Percentiles rank a stretch among this genome's conserved stretches.
Conservation (phyloP, 495 filamentous ascomycete species). For the Aspergillus mulundensis region DNA sequence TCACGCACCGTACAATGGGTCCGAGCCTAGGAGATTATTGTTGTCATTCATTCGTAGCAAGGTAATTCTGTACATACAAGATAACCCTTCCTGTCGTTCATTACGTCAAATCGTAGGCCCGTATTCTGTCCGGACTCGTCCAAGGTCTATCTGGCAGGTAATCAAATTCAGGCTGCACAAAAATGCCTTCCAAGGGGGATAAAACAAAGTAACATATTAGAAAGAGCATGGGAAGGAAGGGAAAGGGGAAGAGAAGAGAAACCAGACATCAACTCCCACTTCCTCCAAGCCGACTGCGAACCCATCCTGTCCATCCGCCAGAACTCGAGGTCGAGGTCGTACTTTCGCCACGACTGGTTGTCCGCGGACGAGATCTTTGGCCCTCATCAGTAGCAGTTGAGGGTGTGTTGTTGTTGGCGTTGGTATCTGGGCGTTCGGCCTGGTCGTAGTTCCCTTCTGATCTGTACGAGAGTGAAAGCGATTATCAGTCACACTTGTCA, state of each 20-base stretch:
- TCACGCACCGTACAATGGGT: too few relatives aligned
- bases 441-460: slow-evolving; percentile 18
- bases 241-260: slow-evolving; percentile 5
- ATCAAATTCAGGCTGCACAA: neutral
- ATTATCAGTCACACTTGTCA: slow-evolving; percentile 7
- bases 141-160: neutral
- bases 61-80: slow-evolving; percentile 4
- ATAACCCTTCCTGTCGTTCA: neutral
- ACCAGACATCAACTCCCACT: slow-evolving; percentile 10
- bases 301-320: slow-evolving; percentile 34
- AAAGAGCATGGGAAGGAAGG: neutral
- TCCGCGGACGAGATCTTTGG: slow-evolving; percentile 8
- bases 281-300: slow-evolving; percentile 38
- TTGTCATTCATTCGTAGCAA: neutral
- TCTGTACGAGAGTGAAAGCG: slow-evolving; percentile 8
- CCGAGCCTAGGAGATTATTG: neutral
- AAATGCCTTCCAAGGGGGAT: neutral
- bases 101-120: slow-evolving; percentile 1
- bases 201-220: neutral
- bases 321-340: neutral
- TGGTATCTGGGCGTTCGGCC: neutral
- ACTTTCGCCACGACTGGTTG: slow-evolving; percentile 24
- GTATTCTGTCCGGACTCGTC: neutral
- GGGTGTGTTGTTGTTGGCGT: neutral
- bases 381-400: slow-evolving; percentile 5